A percentile compares a stretch with the other conserved stretches of the same genome.
These are phyloP conservation scores for Rusavskia elegans DNA, from an alignment of 495 filamentous ascomycete genomes.

Conservation along the genomic window DNA sequence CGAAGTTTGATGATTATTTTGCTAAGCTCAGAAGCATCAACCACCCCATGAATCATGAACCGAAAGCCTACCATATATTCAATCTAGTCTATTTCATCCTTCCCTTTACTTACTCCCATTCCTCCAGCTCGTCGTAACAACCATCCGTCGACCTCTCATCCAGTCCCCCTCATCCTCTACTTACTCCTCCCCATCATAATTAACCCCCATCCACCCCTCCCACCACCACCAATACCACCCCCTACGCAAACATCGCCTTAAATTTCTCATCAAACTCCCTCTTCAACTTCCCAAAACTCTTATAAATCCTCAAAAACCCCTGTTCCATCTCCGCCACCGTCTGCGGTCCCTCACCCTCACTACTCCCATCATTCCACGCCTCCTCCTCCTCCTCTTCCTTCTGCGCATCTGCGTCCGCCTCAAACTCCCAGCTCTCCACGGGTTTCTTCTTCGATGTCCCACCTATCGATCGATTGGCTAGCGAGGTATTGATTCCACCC, in stretches of 20 bases:
- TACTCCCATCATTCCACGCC: constrained; percentile 12
- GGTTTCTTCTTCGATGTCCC: constrained; percentile 22
- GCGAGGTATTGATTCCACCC: neutral
- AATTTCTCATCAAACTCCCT: constrained; percentile 52
- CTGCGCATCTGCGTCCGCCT: constrained; percentile 14
- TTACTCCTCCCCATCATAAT: too few relatives aligned
- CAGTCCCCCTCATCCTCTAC: too few relatives aligned
- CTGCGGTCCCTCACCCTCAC: constrained; percentile 7
- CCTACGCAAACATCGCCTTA: constrained; percentile 32
- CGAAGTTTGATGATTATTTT: too few relatives aligned
- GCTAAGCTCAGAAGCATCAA: too few relatives aligned
- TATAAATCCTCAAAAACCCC: constrained; percentile 39
- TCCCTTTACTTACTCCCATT: too few relatives aligned
- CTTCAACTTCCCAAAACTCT: constrained; percentile 37
- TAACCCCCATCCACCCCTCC: neutral
- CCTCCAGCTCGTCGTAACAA: too few relatives aligned
- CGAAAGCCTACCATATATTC: too few relatives aligned
- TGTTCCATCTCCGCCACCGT: constrained; percentile 22
- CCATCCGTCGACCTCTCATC: too few relatives aligned
- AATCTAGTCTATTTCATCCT: too few relatives aligned
- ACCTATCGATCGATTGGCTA: neutral
- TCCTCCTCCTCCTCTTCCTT: constrained; percentile 19
- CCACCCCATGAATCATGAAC: too few relatives aligned
- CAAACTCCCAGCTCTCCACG: constrained; percentile 24
- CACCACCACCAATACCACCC: neutral